Conservation (phyloP, 108 stramenopile genomes). For the Ochromonas danica region DNA sequence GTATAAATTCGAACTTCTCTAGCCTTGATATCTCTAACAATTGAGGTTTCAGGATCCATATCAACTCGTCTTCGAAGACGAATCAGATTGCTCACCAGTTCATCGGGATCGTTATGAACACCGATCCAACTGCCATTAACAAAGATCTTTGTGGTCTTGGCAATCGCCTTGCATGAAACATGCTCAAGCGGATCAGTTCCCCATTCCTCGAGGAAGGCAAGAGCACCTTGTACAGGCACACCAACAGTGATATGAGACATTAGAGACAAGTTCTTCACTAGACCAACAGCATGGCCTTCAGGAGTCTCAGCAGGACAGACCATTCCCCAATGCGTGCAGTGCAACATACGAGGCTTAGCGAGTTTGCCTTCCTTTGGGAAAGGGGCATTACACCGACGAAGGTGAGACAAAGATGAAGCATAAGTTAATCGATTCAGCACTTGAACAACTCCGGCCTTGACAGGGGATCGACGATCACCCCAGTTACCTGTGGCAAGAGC, state of each 20-base stretch:
- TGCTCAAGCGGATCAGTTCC: conserved; percentile 80
- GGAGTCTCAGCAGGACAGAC: conserved; percentile 57
- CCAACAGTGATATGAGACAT: conserved; percentile 95
- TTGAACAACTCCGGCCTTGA: conserved; percentile 96
- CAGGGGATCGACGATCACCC: conserved; percentile 78
- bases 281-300: conserved; percentile 85
- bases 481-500: conserved; percentile 98
- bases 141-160: conserved; percentile 85
- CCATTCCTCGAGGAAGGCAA: conserved; percentile 92
- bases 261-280: conserved; percentile 91
- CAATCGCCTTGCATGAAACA: conserved; percentile 84
- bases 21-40: conserved; percentile 87
- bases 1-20: conserved; percentile 94
- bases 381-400: conserved; percentile 95
- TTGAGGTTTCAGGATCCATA: conserved; percentile 92
- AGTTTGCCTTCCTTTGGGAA: conserved; percentile 95
- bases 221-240: conserved; percentile 78
- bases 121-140: conserved; percentile 99
- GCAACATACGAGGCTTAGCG: conserved; percentile 94
- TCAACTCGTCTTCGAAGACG: conserved; percentile 83
- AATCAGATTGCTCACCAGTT: conserved; percentile 77
- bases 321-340: conserved; percentile 98
- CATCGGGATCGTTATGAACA: conserved; percentile 84
- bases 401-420: conserved; percentile 93
- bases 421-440: conserved; percentile 96